A percentile compares a stretch with the other conserved stretches of the same genome.
Evolutionary conservation across 306 rosid species (phyloP).

Genomic region (Trifolium fragiferum): DNA sequence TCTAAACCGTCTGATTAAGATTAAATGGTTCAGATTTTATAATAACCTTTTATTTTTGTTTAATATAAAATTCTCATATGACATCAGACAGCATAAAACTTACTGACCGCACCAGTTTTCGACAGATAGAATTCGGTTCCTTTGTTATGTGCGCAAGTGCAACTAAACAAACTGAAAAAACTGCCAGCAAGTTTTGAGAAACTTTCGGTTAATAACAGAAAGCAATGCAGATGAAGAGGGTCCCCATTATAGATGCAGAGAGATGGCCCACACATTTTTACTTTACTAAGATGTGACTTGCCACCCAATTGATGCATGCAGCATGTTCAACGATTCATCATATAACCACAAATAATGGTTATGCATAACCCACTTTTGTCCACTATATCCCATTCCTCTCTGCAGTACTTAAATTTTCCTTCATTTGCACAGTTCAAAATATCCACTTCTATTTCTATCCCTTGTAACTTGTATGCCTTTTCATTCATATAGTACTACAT

Average conservation of each 20-base stretch:
- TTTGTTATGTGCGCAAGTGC: background rate
- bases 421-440: background rate
- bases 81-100: too few species aligned
- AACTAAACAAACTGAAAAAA: constrained; percentile 49
- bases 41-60: too few species aligned
- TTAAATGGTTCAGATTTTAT: too few species aligned
- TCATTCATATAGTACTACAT: background rate
- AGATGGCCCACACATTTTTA: constrained; percentile 3
- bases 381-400: constrained; percentile 29
- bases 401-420: background rate
- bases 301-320: constrained; percentile 34
- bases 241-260: constrained; percentile 45
- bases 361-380: constrained; percentile 59
- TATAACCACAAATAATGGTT: constrained; percentile 47
- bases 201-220: constrained; percentile 1
- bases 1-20: too few species aligned
- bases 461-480: background rate
- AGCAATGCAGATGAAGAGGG: constrained; percentile 9
- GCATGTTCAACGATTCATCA: constrained; percentile 54
- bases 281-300: constrained; percentile 46
- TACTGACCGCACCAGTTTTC: too few species aligned
- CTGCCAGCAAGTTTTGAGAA: constrained; percentile 33
- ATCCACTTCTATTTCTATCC: background rate
- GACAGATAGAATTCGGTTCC: too few species aligned
- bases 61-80: too few species aligned